Conservation (phyloP, 176 grass and related monocot genomes). For the Musa troglodytarum region DNA sequence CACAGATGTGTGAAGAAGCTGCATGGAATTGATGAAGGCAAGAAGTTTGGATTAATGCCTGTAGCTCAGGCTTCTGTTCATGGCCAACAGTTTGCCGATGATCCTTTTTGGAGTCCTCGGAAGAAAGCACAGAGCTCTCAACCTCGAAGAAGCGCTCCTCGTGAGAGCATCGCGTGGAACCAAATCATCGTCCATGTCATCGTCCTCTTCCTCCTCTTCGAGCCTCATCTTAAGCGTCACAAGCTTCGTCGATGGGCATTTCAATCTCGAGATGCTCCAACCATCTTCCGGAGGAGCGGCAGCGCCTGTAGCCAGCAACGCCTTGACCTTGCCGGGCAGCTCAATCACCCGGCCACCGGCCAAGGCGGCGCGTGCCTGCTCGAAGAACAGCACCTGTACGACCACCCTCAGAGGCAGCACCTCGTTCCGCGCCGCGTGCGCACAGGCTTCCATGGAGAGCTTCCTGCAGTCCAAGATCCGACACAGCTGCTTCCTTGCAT, state of each 20-base stretch:
- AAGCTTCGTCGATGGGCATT: conserved; percentile 54
- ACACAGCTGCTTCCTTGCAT: conserved; percentile 54
- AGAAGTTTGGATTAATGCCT: conserved; percentile 24
- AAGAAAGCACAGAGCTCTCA: conserved; percentile 71
- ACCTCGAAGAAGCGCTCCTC: conserved; percentile 56
- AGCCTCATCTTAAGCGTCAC: conserved; percentile 85
- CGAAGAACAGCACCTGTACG: conserved; percentile 93
- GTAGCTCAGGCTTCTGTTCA: conserved; percentile 41
- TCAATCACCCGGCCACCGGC: conserved; percentile 26
- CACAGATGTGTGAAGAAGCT: background rate
- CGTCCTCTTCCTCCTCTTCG: conserved; percentile 44
- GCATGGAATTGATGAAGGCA: background rate
- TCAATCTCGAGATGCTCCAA: conserved; percentile 55
- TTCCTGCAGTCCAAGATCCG: conserved; percentile 73
- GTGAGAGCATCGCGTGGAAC: conserved; percentile 31
- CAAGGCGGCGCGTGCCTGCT: conserved; percentile 56
- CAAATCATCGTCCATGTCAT: conserved; percentile 33
- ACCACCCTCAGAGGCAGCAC: conserved; percentile 73
- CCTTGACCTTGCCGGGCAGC: conserved; percentile 50
- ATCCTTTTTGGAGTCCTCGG: conserved; percentile 65
- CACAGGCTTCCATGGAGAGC: conserved; percentile 67
- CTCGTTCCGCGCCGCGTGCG: conserved; percentile 83
- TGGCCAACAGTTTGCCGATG: conserved; percentile 62
- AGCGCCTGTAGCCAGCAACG: conserved; percentile 51
- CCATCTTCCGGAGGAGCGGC: conserved; percentile 30